Evolutionary conservation across 2,329 filamentous ascomycete species (phyloP), one percentile per base, ranked within the genome.

Genomic region (Aschersonia sp.): DNA sequence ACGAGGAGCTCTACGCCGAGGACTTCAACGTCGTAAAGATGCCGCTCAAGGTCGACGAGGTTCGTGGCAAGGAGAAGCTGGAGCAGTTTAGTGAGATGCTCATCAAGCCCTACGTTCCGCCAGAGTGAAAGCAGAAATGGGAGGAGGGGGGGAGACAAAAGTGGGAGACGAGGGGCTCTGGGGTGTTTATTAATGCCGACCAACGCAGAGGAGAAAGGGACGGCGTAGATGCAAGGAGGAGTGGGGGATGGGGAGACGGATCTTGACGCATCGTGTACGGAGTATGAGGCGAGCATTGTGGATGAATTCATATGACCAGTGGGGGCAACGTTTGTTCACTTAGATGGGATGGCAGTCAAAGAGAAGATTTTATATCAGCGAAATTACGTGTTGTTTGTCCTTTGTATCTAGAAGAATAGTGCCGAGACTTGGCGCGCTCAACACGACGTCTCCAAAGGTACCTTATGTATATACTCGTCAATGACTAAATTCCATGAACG

Each of bases 21-120:
- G 66, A 68, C 51, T 98, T 98, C 71, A 95, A 98, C 62, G 89
- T 98, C 40, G 90, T 98, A 56, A 90, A 90, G 74, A 97, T 98
- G 89, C 92, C 92, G 39, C 67, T 98, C 59, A 69, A 98, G 50
- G 87, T 94, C 1, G 90, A 98, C 65, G 92, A 98, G 70, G 89
- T 98, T 8, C 74, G 92, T 58, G 92, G 92, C 43, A 95, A 94
- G 73, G 90, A 97, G 61, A 90, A 81, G 66, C 70, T 98, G 56
- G 88, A 94, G 68, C 87, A 79, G 66, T 97, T 92, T 64, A 88
- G 84, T 61, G 80, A 88, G 59, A 87, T 92, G 84, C 72, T 92
- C 51, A 74, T 89, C 53, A 76, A 76, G 53, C 86, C 84, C 0
- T 90, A 82, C 59, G 72, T 84, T 45, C 83, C 85, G 39, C 84